phyloP scores from a whole-genome alignment of 495 filamentous ascomycete species.

The Lindgomyces ingoldianus region DNA sequence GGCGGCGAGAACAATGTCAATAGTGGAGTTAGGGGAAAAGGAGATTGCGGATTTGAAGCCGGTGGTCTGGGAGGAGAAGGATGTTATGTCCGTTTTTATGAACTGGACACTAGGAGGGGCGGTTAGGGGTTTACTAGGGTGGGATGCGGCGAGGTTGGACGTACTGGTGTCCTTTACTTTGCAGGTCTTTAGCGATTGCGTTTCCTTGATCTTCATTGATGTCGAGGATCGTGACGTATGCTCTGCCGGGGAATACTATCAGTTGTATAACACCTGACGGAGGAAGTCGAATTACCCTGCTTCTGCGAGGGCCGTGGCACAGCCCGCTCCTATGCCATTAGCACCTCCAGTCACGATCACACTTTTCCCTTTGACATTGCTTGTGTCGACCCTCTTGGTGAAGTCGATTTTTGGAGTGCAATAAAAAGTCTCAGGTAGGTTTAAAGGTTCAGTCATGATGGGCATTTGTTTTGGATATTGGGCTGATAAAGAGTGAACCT shows the following conservation, averaged over 20 bases:
- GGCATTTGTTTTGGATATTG: background rate
- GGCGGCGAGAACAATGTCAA: constrained; percentile 29
- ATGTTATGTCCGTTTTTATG: constrained; percentile 40
- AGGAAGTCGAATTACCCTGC: constrained; percentile 14
- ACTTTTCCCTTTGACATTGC: constrained; percentile 24
- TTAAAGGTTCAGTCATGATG: background rate
- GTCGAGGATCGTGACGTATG: constrained; percentile 39
- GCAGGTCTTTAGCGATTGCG: constrained; percentile 6
- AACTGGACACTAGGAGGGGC: constrained; percentile 24
- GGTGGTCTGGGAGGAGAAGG: constrained; percentile 33
- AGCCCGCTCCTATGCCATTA: constrained; percentile 22
- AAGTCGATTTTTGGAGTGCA: constrained; percentile 18
- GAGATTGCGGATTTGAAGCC: constrained; percentile 32
- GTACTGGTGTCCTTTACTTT: constrained; percentile 28
- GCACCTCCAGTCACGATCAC: constrained; percentile 33
- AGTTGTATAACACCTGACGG: background rate
- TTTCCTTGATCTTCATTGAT: constrained; percentile 33
- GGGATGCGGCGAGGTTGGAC: too few species aligned
- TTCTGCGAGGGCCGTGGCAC: constrained; percentile 26
- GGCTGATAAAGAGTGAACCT: background rate
- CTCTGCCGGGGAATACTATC: constrained; percentile 52
- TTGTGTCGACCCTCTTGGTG: constrained; percentile 4
- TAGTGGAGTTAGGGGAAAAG: constrained; percentile 12
- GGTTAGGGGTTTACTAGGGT: too few species aligned
- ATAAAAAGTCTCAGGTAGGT: constrained; percentile 1